phyloP scores from a whole-genome alignment of 441 rosid genomes.

The Metrosideros polymorpha region DNA sequence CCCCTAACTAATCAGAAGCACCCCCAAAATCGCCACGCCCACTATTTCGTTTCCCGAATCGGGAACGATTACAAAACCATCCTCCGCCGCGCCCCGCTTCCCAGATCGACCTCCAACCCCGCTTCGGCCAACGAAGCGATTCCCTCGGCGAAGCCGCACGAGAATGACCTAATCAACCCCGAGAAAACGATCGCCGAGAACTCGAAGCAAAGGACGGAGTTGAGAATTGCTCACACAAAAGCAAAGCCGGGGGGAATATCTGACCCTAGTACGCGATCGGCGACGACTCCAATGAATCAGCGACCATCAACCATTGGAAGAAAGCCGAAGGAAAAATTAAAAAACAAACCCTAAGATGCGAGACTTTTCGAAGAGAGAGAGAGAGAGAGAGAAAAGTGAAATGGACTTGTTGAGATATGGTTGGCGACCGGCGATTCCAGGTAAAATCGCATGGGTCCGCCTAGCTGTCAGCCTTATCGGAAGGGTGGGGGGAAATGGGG shows the following conservation, averaged over 20 bases:
- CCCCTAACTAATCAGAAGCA: not conserved
- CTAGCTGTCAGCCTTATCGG: conserved; percentile 39
- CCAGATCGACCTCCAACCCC: not conserved
- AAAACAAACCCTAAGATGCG: not conserved
- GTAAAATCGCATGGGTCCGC: conserved; percentile 26
- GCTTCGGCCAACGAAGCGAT: not conserved
- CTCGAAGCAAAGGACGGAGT: not conserved
- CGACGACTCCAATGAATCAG: not conserved
- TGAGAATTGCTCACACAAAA: not conserved
- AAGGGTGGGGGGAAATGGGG: not conserved
- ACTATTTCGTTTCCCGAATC: not conserved
- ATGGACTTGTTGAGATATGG: conserved; percentile 29
- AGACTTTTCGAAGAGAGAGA: not conserved
- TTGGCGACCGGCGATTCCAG: conserved; percentile 73
- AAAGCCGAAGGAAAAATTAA: not conserved
- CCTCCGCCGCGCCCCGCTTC: not conserved
- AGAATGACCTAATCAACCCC: not conserved
- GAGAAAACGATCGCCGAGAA: conserved; percentile 1
- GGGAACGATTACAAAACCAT: not conserved
- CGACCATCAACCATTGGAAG: not conserved
- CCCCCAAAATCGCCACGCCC: not conserved
- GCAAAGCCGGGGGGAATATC: not conserved
- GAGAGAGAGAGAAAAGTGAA: not conserved
- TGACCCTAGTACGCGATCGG: not conserved
- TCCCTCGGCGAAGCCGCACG: not conserved